phyloP scores from a whole-genome alignment of 345 rosid genomes.

The Eutrema heterophyllum region DNA sequence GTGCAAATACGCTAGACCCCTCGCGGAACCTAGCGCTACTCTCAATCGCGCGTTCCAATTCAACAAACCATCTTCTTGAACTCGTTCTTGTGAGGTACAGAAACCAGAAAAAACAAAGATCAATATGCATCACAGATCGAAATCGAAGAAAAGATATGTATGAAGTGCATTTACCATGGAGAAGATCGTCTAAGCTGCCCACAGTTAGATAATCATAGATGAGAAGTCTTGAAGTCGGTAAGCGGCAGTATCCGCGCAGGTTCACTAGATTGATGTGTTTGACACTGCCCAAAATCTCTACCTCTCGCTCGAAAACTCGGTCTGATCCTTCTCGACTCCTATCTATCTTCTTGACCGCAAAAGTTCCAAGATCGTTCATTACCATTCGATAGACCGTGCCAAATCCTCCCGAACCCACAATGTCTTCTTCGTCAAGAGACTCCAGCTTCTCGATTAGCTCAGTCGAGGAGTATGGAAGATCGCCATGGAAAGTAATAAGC shows the following conservation, averaged over 20 bases:
- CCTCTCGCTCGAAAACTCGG: slow-evolving; percentile 85
- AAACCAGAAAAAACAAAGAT: neutral
- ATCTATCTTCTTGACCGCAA: slow-evolving; percentile 93
- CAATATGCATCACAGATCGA: neutral
- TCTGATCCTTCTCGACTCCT: slow-evolving; percentile 85
- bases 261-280: slow-evolving; percentile 93
- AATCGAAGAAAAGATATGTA: neutral
- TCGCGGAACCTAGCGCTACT: slow-evolving; percentile 81
- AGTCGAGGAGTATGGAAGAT: slow-evolving; percentile 80
- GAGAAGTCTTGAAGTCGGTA: slow-evolving; percentile 76
- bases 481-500: slow-evolving; percentile 94
- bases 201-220: slow-evolving; percentile 85
- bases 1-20: slow-evolving; percentile 84
- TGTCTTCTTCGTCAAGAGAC: slow-evolving; percentile 87
- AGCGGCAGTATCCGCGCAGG: slow-evolving; percentile 90
- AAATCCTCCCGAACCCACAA: slow-evolving; percentile 96
- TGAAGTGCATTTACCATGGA: slow-evolving; percentile 55
- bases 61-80: slow-evolving; percentile 40
- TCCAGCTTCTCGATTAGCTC: slow-evolving; percentile 93
- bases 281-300: slow-evolving; percentile 94
- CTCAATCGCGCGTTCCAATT: slow-evolving; percentile 70
- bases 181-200: slow-evolving; percentile 87
- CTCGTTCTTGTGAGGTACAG: slow-evolving; percentile 18
- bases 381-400: slow-evolving; percentile 97
- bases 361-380: slow-evolving; percentile 95